Conservation (phyloP, 768 basidiomycete species). For the Amanita brunnescens region DNA sequence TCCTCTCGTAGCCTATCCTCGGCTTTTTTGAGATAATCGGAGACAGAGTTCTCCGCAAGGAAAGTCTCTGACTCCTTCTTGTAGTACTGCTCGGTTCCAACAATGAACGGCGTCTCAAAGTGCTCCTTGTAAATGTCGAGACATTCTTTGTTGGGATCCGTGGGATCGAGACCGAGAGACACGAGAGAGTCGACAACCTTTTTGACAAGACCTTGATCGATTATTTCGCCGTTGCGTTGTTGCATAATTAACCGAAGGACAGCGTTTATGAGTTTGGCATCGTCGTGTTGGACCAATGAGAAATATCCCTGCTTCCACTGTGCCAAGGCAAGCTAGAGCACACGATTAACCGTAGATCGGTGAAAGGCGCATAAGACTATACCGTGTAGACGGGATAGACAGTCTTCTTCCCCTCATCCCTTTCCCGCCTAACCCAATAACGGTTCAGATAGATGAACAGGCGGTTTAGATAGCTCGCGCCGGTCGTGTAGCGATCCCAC, state of each 20-base stretch:
- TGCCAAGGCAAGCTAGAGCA: slow-evolving; percentile 73
- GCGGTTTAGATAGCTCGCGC: slow-evolving; percentile 94
- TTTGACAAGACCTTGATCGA: slow-evolving; percentile 95
- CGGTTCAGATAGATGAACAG: slow-evolving; percentile 97
- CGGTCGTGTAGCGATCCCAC: slow-evolving; percentile 96
- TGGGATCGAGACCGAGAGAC: slow-evolving; percentile 86
- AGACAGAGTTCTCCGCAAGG: slow-evolving; percentile 85
- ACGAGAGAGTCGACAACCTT: slow-evolving; percentile 98
- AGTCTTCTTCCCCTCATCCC: slow-evolving; percentile 94
- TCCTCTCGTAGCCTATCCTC: slow-evolving; percentile 92
- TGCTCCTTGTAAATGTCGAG: slow-evolving; percentile 94
- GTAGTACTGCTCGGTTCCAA: slow-evolving; percentile 88
- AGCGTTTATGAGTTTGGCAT: slow-evolving; percentile 77
- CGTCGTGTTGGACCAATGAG: slow-evolving; percentile 70
- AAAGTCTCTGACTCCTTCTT: slow-evolving; percentile 88
- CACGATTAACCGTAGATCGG: slow-evolving; percentile 1
- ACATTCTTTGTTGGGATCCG: slow-evolving; percentile 88
- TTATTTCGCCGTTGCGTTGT: slow-evolving; percentile 91
- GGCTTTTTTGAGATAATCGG: slow-evolving; percentile 95
- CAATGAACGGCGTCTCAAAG: slow-evolving; percentile 85
- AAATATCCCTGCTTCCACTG: slow-evolving; percentile 96
- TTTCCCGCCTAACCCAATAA: slow-evolving; percentile 98
- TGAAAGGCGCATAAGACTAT: slow-evolving; percentile 19
- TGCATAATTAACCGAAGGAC: slow-evolving; percentile 84
- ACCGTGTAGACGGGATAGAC: slow-evolving; percentile 97